Base-by-base conservation (phyloP, 2,329 filamentous ascomycete genomes). In the Fusarium virguliforme region DNA sequence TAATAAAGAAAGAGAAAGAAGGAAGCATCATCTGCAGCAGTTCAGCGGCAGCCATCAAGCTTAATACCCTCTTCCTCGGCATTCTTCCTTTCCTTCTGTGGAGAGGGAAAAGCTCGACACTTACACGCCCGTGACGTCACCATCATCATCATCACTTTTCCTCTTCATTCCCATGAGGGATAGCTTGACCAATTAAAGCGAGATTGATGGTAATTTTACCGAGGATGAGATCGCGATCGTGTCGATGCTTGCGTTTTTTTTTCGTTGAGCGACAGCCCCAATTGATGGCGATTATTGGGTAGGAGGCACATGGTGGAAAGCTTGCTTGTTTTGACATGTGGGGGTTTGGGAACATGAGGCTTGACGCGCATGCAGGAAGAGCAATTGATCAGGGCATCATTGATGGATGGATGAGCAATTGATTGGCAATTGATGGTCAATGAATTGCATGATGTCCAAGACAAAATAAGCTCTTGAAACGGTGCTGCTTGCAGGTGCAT, bases 41-140 rank as follows among this genome's bases (percentile, higher is more conserved):
- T 3, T 24, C 28, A 26, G 43, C 43, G 43, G 43, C 26, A 18
- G 43, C 43, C 28, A 30, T 60, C 60, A 43, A 72, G 69, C 69
- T 72, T 72, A 72, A 70, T 70, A 72, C 43, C 15, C 51, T 22
- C 30, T 37, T 6, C 41, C 22, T 43, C 46, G 30, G 18, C 28
- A 48, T 61, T 41, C 43, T 50, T 48, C 10, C 10, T 37, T 71
- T 51, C 68, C 61, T 60, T 69, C 58, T 55, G 68, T 67, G 65
- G 62, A 64, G 66, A 59, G 53, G n/a, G 41, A 18, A 18, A 18
- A 18, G 18, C 18, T 18, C 18, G 43, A 13, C 30, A 38, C 30
- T 60, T 55, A 38, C 62, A 60, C 26, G 9, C 35, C 48, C 50
- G 62, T 72, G 70, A 72, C 70, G 70, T 72, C 70, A 72, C 70